phyloP scores from a whole-genome alignment of 441 rosid species.

The Corymbia calophylla region DNA sequence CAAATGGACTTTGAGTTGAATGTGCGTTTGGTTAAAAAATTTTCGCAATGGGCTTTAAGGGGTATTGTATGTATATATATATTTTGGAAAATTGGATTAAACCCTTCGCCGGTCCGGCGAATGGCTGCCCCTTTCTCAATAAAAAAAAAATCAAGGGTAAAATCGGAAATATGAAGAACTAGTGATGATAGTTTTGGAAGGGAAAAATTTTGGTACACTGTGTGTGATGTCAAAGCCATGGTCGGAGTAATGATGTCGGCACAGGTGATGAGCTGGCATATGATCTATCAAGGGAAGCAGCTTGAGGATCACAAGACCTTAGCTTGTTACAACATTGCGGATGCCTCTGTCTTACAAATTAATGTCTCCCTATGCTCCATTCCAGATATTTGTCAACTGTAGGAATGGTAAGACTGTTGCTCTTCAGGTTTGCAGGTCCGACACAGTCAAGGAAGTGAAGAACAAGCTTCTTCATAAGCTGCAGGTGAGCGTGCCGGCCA shows the following conservation, averaged over 20 bases:
- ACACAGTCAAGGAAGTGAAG: constrained; percentile 9
- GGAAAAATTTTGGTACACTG: constrained; percentile 11
- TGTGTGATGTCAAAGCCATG: constrained; percentile 17
- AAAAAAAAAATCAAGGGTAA: too few species aligned
- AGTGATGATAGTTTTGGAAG: too few species aligned
- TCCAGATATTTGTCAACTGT: background rate
- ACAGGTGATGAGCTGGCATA: background rate
- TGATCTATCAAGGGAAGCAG: constrained; percentile 10
- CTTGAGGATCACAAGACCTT: constrained; percentile 22
- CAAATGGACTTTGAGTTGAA: too few species aligned
- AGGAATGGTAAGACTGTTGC: background rate
- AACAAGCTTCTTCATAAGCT: constrained; percentile 8
- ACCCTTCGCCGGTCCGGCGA: too few species aligned
- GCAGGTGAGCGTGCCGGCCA: background rate
- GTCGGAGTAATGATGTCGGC: constrained; percentile 1
- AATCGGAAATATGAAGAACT: too few species aligned
- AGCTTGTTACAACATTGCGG: constrained; percentile 15
- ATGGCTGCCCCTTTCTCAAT: too few species aligned
- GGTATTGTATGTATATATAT: too few species aligned
- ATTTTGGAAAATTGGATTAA: too few species aligned
- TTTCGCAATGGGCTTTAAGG: too few species aligned
- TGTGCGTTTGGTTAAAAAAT: too few species aligned
- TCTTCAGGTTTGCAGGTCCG: background rate
- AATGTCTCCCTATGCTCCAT: background rate
- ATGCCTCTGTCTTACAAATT: background rate